A percentile compares a stretch with the other conserved stretches of the same genome.
These are phyloP conservation scores for Penicillium paradoxum DNA, from an alignment of 495 filamentous ascomycete species.

Conservation along the genomic window DNA sequence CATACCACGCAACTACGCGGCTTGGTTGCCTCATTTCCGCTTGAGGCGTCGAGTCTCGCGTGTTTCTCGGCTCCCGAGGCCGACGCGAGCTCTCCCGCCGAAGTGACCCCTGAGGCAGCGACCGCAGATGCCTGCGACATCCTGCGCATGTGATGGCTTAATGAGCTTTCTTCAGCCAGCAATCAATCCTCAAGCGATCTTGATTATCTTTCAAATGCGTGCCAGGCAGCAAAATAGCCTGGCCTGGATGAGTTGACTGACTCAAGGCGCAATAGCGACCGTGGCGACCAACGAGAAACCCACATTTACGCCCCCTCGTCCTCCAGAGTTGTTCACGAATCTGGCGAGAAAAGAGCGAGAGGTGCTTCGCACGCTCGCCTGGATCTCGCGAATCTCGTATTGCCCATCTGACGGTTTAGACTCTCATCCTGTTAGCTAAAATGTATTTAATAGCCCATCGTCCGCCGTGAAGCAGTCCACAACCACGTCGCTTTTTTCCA, in stretches of 20 bases:
- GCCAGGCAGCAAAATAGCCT: neutral
- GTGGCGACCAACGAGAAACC: neutral
- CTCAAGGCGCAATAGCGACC: neutral
- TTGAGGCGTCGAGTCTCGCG: slow-evolving; percentile 20
- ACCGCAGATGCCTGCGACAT: slow-evolving; percentile 11
- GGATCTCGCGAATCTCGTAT: neutral
- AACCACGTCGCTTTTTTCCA: neutral
- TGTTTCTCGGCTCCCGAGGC: slow-evolving; percentile 31
- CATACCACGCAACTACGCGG: slow-evolving; percentile 53
- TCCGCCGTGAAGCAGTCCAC: neutral
- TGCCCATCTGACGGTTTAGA: neutral
- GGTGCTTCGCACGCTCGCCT: neutral
- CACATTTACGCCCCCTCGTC: neutral
- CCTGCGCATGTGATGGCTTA: neutral
- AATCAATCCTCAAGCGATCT: neutral
- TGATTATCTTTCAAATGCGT: neutral
- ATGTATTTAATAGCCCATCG: neutral
- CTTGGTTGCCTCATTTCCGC: slow-evolving; percentile 24
- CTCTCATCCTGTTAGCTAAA: neutral
- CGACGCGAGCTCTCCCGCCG: slow-evolving; percentile 11
- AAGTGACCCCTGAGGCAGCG: neutral
- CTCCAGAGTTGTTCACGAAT: neutral
- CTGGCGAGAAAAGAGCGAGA: slow-evolving; percentile 8
- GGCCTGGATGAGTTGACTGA: neutral
- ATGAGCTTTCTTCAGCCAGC: neutral